Conservation (phyloP, 768 basidiomycete species). For the Pilatotrama ljubarskyi region DNA sequence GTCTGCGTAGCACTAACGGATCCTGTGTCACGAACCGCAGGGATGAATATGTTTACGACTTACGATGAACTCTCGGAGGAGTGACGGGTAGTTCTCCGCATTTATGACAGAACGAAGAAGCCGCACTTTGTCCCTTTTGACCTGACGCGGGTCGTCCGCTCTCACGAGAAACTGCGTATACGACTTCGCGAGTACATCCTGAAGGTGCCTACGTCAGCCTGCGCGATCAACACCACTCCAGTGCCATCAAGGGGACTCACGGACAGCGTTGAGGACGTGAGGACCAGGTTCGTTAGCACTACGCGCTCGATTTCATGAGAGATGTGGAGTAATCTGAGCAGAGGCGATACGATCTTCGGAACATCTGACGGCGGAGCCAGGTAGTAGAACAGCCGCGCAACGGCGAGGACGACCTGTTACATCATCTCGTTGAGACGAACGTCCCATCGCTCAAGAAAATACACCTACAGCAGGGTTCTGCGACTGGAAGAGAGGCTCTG, state of each 20-base stretch:
- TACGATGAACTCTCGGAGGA: constrained; percentile 86
- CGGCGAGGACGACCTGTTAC: constrained; percentile 76
- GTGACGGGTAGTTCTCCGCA: constrained; percentile 62
- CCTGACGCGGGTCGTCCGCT: constrained; percentile 60
- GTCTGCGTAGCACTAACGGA: constrained; percentile 75
- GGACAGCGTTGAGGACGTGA: constrained; percentile 63
- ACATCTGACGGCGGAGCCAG: constrained; percentile 58
- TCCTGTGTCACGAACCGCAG: background rate
- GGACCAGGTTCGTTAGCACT: constrained; percentile 67
- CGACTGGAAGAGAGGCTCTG: constrained; percentile 80
- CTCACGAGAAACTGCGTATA: constrained; percentile 71
- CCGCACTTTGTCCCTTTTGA: constrained; percentile 75
- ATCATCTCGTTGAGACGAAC: background rate
- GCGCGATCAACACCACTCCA: background rate
- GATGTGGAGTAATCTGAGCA: constrained; percentile 68
- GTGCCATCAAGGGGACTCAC: constrained; percentile 44
- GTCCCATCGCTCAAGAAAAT: background rate
- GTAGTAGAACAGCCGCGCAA: constrained; percentile 72
- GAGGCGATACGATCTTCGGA: constrained; percentile 62
- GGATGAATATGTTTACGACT: constrained; percentile 23
- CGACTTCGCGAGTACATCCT: constrained; percentile 66
- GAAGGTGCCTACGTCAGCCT: background rate
- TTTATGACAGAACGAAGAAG: constrained; percentile 68
- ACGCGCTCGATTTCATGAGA: constrained; percentile 77
- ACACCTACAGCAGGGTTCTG: constrained; percentile 82